Evolutionary conservation across 78 protist species (phyloP), one percentile per base, ranked within the genome.

Genomic region (Pigoraptor vietnamica): DNA sequence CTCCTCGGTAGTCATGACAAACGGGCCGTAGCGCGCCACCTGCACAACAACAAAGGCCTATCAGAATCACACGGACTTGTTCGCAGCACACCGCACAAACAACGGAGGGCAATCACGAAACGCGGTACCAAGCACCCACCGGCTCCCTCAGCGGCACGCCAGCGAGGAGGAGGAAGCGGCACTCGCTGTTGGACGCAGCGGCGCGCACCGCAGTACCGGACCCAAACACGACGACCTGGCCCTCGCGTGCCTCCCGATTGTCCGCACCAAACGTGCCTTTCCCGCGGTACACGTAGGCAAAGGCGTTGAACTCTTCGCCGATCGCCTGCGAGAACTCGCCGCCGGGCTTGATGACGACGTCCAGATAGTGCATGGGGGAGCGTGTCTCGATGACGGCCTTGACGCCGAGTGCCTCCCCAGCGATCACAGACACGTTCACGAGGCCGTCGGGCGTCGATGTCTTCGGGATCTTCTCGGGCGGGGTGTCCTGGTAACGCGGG

Each of bases 401-500:
- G n/a, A 23, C 19, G 29, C 88, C 92, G 1, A 90, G 0, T 14
- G 89, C 67, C 32, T 81, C 25, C 24, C 92, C 92, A 14, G 92
- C 92, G 1, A 90, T 40, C 40, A 90, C 37, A 35, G 23, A 0
- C 38, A 35, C 91, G 9, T 0, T 1, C 32, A 84, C 91, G 14
- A 48, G 67, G 29, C 82, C 86, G 24, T 23, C 95, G 14, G 2
- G 0, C 25, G n/a, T 34, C 48, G 32, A 93, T 48, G 67, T 48
- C 36, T 0, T 1, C 23, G 95, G 93, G 35, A 92, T 89, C 34
- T 39, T 1, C 24, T 56, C 87, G 0, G 34, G 24, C 40, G 0
- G 23, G 23, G 91, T 1, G 21, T 82, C 84, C 84, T 95, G 94
- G 93, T 92, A 93, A 10, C 37, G 10, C 0, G 97, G 95, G 34